Percentiles rank a stretch among this genome's conserved stretches.
These are phyloP conservation scores for Jacaranda copaia DNA, from an alignment of 257 asterid species.

Conservation along the genomic window DNA sequence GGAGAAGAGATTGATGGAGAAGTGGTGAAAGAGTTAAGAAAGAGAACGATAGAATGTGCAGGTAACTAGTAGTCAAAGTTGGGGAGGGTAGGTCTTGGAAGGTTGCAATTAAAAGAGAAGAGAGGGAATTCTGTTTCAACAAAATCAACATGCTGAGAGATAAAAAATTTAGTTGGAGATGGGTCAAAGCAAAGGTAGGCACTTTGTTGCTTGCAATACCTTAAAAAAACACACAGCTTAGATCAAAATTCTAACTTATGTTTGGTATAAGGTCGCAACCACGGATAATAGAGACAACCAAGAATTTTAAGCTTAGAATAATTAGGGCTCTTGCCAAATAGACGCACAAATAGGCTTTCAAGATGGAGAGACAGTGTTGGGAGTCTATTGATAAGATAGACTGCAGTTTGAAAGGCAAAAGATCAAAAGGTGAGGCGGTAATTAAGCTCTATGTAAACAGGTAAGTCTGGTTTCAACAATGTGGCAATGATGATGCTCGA, in stretches of 20 bases:
- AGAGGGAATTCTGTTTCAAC: not conserved
- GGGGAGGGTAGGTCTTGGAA: too few relatives aligned
- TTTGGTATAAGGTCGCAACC: not conserved
- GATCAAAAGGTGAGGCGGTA: not conserved
- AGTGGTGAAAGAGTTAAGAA: not conserved
- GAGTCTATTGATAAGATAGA: too few relatives aligned
- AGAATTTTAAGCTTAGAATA: not conserved
- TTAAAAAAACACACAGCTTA: not conserved
- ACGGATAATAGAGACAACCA: not conserved
- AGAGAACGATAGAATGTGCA: not conserved
- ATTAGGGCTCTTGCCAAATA: not conserved
- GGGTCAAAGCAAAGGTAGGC: not conserved
- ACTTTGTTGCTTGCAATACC: not conserved
- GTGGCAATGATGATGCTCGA: not conserved
- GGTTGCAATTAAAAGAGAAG: too few relatives aligned
- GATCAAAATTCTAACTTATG: not conserved
- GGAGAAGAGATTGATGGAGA: not conserved
- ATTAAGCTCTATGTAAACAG: not conserved
- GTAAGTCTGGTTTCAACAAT: not conserved
- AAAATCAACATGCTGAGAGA: not conserved
- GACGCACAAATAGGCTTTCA: too few relatives aligned
- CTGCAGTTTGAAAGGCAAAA: not conserved
- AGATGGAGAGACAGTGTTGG: not conserved
- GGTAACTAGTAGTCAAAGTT: not conserved
- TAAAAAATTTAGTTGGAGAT: not conserved